Percentiles rank a stretch among this genome's conserved stretches.
phyloP scores from a whole-genome alignment of 169 alveolate species.

The Toxoplasma gondii region DNA sequence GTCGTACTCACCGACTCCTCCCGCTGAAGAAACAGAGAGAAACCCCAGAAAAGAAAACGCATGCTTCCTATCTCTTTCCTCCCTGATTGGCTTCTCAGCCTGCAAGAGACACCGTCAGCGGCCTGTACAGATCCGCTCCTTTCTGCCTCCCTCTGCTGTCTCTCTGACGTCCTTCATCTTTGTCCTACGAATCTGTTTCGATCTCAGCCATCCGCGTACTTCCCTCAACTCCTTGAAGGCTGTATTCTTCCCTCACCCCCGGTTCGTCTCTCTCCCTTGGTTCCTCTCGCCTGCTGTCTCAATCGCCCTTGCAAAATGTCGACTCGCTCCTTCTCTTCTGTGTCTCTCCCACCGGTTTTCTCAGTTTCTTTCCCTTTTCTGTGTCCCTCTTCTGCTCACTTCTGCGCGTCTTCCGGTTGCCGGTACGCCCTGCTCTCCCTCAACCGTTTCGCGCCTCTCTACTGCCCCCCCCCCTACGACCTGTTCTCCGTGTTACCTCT shows the following conservation, averaged over 20 bases:
- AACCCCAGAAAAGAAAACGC: background rate
- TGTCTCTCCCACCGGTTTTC: background rate
- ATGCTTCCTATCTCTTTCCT: background rate
- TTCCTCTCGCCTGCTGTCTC: background rate
- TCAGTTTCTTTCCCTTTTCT: background rate
- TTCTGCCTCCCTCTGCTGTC: background rate
- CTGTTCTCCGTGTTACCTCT: conserved; percentile 25
- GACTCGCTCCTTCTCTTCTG: too few species aligned
- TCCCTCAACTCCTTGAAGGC: background rate
- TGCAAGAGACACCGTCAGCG: too few species aligned
- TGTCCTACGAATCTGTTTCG: background rate
- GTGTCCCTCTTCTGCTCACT: background rate
- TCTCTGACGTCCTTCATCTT: background rate
- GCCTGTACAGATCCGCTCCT: too few species aligned
- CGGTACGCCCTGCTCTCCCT: background rate
- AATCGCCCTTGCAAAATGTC: background rate
- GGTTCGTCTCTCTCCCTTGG: background rate
- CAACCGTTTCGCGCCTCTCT: background rate
- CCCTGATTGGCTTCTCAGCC: too few species aligned
- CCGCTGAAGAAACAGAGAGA: conserved; percentile 29
- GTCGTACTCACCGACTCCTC: conserved; percentile 26
- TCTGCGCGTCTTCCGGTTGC: background rate
- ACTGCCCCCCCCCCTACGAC: background rate
- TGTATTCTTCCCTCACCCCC: background rate
- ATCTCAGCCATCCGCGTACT: background rate